phyloP scores from a whole-genome alignment of 2,329 filamentous ascomycete species.

The Trichophaea hybrida region DNA sequence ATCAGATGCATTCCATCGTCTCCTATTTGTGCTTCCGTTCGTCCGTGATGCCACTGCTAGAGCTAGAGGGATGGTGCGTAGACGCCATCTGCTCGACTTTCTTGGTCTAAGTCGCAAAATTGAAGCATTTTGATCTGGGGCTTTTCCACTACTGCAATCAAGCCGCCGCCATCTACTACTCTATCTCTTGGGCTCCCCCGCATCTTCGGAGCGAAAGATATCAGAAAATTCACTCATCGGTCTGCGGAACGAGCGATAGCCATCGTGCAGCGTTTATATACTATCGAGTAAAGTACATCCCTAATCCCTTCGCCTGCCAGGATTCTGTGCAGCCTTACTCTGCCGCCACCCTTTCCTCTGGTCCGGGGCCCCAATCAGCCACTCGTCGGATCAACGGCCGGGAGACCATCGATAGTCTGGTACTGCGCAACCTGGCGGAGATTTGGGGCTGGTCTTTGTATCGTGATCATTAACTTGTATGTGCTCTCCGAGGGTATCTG shows the following conservation, averaged over 20 bases:
- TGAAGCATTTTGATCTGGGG: not conserved
- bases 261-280: not conserved
- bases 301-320: not conserved
- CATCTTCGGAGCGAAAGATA: not conserved
- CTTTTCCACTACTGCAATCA: not conserved
- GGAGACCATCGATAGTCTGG: not conserved
- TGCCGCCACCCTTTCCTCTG: constrained; percentile 3
- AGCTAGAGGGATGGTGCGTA: not conserved
- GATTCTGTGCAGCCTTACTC: not conserved
- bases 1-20: not conserved
- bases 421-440: not conserved
- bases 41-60: not conserved
- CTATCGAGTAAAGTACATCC: not conserved
- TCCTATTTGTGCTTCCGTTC: not conserved
- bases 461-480: not conserved
- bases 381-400: constrained; percentile 3
- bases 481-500: not conserved
- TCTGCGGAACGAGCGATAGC: not conserved
- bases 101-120: not conserved
- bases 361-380: not conserved
- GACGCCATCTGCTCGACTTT: not conserved
- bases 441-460: not conserved
- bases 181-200: not conserved
- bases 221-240: not conserved
- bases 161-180: not conserved